phyloP scores from a whole-genome alignment of 768 basidiomycete species.

The Tylopilus subfusipes region DNA sequence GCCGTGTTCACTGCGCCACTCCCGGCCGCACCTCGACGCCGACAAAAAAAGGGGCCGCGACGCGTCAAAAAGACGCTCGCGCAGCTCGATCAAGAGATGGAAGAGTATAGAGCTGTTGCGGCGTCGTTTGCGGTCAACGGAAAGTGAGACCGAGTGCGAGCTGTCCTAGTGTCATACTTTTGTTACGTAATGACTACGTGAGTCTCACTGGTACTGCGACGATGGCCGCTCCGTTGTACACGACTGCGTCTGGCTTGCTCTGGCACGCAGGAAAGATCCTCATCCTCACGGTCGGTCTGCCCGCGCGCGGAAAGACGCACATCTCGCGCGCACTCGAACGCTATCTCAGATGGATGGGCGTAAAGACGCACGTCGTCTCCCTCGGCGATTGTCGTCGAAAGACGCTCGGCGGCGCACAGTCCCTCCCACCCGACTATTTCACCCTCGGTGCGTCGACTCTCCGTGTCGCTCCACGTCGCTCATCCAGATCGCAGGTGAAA shows the following conservation, averaged over 20 bases:
- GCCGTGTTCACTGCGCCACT: constrained; percentile 19
- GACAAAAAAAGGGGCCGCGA: constrained; percentile 70
- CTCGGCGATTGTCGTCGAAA: constrained; percentile 93
- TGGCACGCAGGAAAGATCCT: constrained; percentile 96
- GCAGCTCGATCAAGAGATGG: constrained; percentile 78
- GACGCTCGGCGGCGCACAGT: constrained; percentile 82
- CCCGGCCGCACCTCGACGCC: constrained; percentile 35
- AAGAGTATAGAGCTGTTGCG: constrained; percentile 60
- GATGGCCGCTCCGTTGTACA: constrained; percentile 94
- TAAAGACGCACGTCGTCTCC: constrained; percentile 93
- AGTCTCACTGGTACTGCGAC: neutral
- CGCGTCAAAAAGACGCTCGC: constrained; percentile 65
- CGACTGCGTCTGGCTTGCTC: constrained; percentile 81
- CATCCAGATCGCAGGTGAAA: constrained; percentile 52
- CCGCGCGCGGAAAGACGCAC: constrained; percentile 95
- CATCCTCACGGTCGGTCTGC: constrained; percentile 87
- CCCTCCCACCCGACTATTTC: constrained; percentile 92
- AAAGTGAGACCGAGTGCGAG: constrained; percentile 2
- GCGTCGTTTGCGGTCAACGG: constrained; percentile 10
- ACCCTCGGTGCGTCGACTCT: constrained; percentile 52
- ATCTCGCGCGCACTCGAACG: constrained; percentile 93
- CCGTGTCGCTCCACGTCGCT: neutral
- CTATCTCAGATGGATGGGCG: constrained; percentile 98
- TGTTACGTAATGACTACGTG: constrained; percentile 16
- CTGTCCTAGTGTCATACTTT: neutral